phyloP scores from a whole-genome alignment of 73 alveolate species.

The Paramecium tetraurelia region DNA sequence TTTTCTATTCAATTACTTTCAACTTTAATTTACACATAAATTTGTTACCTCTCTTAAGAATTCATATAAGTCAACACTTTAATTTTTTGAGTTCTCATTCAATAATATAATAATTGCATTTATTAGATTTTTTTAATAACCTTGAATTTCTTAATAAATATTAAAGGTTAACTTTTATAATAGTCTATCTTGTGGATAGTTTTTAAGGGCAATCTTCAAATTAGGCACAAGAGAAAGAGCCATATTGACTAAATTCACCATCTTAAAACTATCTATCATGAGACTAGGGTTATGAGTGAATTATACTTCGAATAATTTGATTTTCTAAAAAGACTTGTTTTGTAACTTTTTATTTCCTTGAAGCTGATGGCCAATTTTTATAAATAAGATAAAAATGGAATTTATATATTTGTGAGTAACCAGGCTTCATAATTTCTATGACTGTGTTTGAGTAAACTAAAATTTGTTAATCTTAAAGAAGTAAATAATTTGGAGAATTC shows the following conservation, averaged over 20 bases:
- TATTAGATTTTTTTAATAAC: background rate
- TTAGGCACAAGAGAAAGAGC: background rate
- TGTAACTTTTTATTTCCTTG: background rate
- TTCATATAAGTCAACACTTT: background rate
- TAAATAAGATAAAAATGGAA: slow-evolving; percentile 17
- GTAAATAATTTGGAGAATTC: background rate
- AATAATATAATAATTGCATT: background rate
- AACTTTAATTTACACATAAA: background rate
- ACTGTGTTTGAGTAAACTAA: background rate
- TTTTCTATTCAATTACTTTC: background rate
- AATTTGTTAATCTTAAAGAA: background rate
- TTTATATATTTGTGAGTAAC: background rate
- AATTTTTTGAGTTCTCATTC: background rate
- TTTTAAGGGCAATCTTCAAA: background rate
- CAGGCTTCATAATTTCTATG: background rate
- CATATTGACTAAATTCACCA: background rate
- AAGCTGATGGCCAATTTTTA: slow-evolving; percentile 3
- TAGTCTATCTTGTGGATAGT: slow-evolving; percentile 8
- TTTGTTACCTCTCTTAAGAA: slow-evolving; percentile 8
- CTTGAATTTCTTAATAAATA: background rate
- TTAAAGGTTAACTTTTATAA: background rate
- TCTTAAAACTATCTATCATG: background rate
- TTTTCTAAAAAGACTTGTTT: background rate
- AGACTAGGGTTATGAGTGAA: background rate
- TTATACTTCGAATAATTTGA: background rate